Conservation (phyloP, 768 basidiomycete species). For the Mycena galericulata region DNA sequence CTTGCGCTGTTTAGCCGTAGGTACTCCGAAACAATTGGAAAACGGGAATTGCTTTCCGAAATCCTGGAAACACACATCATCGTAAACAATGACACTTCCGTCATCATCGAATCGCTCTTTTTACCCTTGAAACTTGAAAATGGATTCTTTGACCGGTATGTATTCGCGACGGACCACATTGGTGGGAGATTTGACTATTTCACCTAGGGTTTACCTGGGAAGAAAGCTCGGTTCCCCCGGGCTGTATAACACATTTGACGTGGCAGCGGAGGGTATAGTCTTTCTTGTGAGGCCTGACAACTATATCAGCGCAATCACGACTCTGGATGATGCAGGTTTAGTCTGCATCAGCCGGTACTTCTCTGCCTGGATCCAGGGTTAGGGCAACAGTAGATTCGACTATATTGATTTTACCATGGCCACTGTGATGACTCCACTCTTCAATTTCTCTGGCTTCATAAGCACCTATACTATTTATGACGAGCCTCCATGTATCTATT, state of each 20-base stretch:
- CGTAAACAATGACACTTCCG: background rate
- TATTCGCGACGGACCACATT: too few relatives aligned
- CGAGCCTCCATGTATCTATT: too few relatives aligned
- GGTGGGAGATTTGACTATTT: background rate
- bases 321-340: background rate
- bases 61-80: background rate
- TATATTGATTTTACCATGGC: too few relatives aligned
- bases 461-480: too few relatives aligned
- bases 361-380: too few relatives aligned
- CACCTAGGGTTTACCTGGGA: background rate
- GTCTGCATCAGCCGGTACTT: too few relatives aligned
- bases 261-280: background rate
- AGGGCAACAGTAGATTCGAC: too few relatives aligned
- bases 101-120: background rate
- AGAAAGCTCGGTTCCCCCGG: background rate
- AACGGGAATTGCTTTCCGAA: background rate
- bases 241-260: background rate
- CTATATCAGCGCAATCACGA: background rate
- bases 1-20: background rate
- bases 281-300: background rate
- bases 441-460: too few relatives aligned
- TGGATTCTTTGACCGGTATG: background rate
- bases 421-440: too few relatives aligned
- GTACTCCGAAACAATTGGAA: background rate
- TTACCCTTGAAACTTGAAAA: background rate